phyloP scores from a whole-genome alignment of 1,284 basidiomycete species.

The Ceratorhiza oryzae-sativae region DNA sequence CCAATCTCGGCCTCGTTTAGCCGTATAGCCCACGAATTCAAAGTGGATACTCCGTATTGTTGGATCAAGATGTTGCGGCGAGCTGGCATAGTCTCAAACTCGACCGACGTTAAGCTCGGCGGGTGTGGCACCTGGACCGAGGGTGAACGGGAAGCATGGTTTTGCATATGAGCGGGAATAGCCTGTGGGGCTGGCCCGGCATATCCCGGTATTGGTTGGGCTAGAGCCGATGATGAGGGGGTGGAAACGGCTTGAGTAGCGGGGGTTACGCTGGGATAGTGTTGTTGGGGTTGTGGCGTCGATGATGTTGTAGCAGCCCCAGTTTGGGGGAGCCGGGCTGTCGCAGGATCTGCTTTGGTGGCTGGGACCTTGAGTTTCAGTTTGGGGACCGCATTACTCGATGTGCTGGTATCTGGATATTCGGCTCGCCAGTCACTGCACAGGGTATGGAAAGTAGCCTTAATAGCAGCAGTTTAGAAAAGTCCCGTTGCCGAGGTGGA shows the following conservation, averaged over 20 bases:
- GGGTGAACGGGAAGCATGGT: conserved; percentile 27
- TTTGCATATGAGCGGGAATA: conserved; percentile 18
- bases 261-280: neutral
- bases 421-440: conserved; percentile 37
- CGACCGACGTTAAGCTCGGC: conserved; percentile 14
- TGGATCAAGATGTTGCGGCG: conserved; percentile 1
- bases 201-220: conserved; percentile 21
- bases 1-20: conserved; percentile 5
- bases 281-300: conserved; percentile 19
- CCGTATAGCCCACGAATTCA: conserved; percentile 23
- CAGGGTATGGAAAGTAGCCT: conserved; percentile 20
- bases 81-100: conserved; percentile 10
- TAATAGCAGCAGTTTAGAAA: neutral
- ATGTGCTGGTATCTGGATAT: conserved; percentile 10
- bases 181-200: conserved; percentile 21
- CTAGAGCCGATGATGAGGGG: conserved; percentile 7
- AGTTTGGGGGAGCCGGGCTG: conserved; percentile 14
- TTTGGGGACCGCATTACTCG: conserved; percentile 20
- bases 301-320: neutral
- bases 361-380: conserved; percentile 36
- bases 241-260: neutral
- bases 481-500: neutral
- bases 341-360: conserved; percentile 15
- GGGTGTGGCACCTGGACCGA: conserved; percentile 29
- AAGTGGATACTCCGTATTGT: conserved; percentile 3